phyloP scores from a whole-genome alignment of 192 early-diverging fungal genomes.

The Coemansia reversa region DNA sequence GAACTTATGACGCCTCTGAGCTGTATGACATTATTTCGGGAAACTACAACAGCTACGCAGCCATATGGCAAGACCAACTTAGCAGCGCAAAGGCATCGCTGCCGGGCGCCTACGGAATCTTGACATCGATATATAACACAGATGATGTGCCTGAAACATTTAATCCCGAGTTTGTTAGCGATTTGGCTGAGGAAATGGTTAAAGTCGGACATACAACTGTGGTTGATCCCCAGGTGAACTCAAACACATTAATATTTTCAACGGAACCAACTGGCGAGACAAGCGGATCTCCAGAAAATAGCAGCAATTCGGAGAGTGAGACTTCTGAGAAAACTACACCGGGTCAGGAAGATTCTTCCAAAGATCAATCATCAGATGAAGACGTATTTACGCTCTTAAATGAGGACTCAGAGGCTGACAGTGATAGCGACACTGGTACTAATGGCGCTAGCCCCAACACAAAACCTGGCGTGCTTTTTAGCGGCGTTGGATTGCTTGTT shows the following conservation, averaged over 20 bases:
- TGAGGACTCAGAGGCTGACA: background rate
- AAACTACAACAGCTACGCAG: constrained; percentile 27
- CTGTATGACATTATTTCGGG: constrained; percentile 24
- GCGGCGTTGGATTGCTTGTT: background rate
- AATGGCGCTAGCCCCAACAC: background rate
- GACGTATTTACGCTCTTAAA: background rate
- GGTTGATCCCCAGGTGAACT: constrained; percentile 9
- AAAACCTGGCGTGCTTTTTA: background rate
- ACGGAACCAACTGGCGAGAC: background rate
- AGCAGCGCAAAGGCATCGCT: constrained; percentile 23
- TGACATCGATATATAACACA: constrained; percentile 20
- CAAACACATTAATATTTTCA: background rate
- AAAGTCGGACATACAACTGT: constrained; percentile 34
- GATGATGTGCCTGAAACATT: constrained; percentile 24
- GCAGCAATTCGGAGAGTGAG: background rate
- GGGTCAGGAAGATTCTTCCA: background rate
- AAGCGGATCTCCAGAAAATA: background rate
- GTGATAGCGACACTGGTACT: background rate
- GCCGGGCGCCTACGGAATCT: constrained; percentile 22
- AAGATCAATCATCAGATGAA: background rate
- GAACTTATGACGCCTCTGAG: constrained; percentile 29
- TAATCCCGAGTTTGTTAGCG: constrained; percentile 27
- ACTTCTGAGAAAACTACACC: background rate
- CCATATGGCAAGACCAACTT: constrained; percentile 27
- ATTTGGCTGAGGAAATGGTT: constrained; percentile 31